Base-by-base conservation (phyloP, 345 rosid genomes). In the Eutrema heterophyllum region DNA sequence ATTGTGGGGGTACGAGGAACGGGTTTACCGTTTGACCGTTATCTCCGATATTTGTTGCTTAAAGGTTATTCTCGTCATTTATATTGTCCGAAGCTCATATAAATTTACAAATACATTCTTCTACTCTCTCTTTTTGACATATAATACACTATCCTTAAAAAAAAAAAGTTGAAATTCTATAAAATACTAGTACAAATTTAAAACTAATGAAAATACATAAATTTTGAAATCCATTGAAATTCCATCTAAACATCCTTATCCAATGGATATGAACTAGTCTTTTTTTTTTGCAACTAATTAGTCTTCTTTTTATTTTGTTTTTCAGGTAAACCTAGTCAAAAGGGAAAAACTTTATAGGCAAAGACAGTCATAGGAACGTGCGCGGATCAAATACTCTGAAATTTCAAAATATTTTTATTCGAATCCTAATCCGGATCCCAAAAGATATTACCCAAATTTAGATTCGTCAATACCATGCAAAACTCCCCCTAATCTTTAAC, bases 1-100 rank as follows among this genome's bases (percentile, higher is more conserved):
- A 27, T 75, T 51, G 13, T 16, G 5, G 46, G 74, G 61, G 62
- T 59, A 50, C 48, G 68, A 77, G 54, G 80, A 77, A 77, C 80
- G 71, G 33, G 68, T 71, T 77, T 65, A 55, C 7, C 72, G 80
- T 72, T 49, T 71, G 72, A 65, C 77, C 77, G 72, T 71, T 77
- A 56, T 32, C 16, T 45, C 2, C 41, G 0, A 54, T 21, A 2
- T 15, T 38, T 38, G 13, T 38, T 9, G 27, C 33, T 26, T 45
- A 2, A 57, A 59, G 63, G 57, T 4, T 38, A 52, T 62, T 36
- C 11, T 69, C 38, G 64, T 53, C 2, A 61, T 75, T 60, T 24
- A 6, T 0, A 24, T 48, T 51, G 27, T 16, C 32, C 18, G 33
- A 18, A 5, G 24, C 24, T 32, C 55, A 50, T 50, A 21, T 18